Evolutionary conservation across 495 filamentous ascomycete genomes (phyloP), one percentile per base, ranked within the genome.

Genomic region (Penicillium argentinense): DNA sequence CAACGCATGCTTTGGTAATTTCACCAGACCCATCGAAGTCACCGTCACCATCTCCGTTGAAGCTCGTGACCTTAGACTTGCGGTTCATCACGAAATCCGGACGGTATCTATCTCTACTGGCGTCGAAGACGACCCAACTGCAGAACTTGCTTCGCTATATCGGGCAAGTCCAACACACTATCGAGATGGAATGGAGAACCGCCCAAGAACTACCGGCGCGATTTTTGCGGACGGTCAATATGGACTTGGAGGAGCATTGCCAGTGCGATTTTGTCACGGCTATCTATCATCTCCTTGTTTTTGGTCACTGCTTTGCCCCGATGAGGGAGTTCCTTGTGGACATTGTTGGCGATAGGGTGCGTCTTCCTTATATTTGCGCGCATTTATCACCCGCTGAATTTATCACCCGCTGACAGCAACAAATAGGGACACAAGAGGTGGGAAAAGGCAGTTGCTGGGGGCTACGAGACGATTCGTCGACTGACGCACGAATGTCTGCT

Each of bases 261-360:
- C 72, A 83, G 51, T 78, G 78, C 32, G 74, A 78, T 53, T 84
- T 95, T 39, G 78, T 87, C 1, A 83, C 89, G 38, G 88, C 86
- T 12, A 65, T 92, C 22, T 96, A 89, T 64, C 91, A 97, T 61
- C 75, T 95, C 1, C 87, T 91, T 8, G 82, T 87, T 6, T 96
- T 91, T 5, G 91, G 91, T 0, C 77, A 91, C 63, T 91, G 88
- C 16, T 85, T 84, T 53, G 76, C 81, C 16, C 75, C 80, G 17
- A 72, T 97, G 40, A 81, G 79, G 56, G 93, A 97, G 60, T 98
- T 95, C 82, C 67, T 98, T 2, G 81, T 91, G 4, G 92, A 97
- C 67, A 85, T 87, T 51, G 68, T 98, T 21, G 82, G 81, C 21
- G 93, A 97, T 54, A 76, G 89, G 56, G 91, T 93, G 77, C 48